Evolutionary conservation across 1,284 basidiomycete genomes (phyloP), one percentile per base, ranked within the genome.

Genomic region (Marasmius sp.): DNA sequence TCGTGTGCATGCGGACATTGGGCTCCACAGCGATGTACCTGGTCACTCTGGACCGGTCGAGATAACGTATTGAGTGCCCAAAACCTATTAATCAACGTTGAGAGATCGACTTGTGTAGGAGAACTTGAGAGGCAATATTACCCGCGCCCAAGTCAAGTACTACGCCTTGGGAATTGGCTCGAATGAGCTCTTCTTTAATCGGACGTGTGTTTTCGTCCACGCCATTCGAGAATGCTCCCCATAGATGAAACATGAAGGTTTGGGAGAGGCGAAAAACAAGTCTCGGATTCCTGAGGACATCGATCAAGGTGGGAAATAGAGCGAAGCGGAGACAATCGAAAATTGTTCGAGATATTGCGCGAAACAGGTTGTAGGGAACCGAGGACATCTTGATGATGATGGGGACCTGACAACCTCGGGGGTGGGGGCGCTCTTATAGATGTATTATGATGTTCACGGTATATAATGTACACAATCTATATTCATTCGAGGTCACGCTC

Each of bases 101-200:
- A 22, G 48, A 18, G 43, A 37, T 47, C 10, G 27, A 34, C 16
- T 49, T 2, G 11, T 7, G 16, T 39, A 18, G 27, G 1, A 3
- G 16, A 22, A 60, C 14, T 57, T 27, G 45, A 60, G 61, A 3
- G 10, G 39, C 41, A 27, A 47, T 67, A 73, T 61, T 62, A 86
- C 88, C 89, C 71, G 89, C 88, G 16, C 89, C 90, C 37, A 91
- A 66, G 65, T 91, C 89, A 22, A 92, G 76, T 1, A 92, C 86
- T 2, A 84, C 75, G 2, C 89, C 89, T 11, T 73, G 67, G 2
- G 88, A 87, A 66, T 87, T 72, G 0, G 77, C 75, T 0, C 79
- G 78, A 54, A 91, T 80, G 52, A 92, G 76, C 0, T 62, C 61
- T 11, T 74, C 64, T 71, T 90, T 91, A 0, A 77, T 69, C 0